Evolutionary conservation across 257 asterid species (phyloP), one percentile per base, ranked within the genome.

Genomic region (Fraxinus quadrangulata): DNA sequence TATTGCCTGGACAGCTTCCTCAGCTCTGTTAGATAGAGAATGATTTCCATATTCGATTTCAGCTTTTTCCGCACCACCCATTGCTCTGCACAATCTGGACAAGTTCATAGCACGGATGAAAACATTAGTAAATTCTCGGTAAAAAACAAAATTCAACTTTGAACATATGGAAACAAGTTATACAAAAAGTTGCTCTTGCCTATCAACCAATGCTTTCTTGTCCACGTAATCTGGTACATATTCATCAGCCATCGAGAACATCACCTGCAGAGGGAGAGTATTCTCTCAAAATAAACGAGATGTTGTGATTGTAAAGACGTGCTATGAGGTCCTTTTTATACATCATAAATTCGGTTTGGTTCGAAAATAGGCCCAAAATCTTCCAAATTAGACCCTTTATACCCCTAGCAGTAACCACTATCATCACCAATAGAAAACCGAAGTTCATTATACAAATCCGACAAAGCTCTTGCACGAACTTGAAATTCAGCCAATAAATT

Each of bases 241-340:
- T 77, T 95, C 98, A 11, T 95, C 99, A 4, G 80, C 93, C 99
- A 95, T 90, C 79, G 99, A 95, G 77, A 95, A 95, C 79, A 93
- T 93, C 76, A 95, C 88, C 99, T 93, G 79, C 81, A 77, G n/a
- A 12, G 11, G 39, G 34, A 63, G 17, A 63, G 33, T 17, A 63
- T 9, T 59, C 28, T 23, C 67, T 59, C 67, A 59, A n/a, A 56
- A 1, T 12, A 59, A 21, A 59, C 16, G 73, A 70, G 37, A 21
- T 33, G 37, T 51, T 54, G 30, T 23, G 33, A 30, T 74, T 51
- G 34, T 37, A 39, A 51, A 26, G 16, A 19, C 14, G 17, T 8
- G 14, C 21, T 19, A 59, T 21, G 67, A 59, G 67, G 11, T 59
- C 30, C 67, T 59, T n/a, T 56, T 23, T 59, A 4, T 17, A 59